These are phyloP conservation scores for Wickerhamomyces chambardii DNA, from an alignment of 805 yeast species.

Conservation along the genomic window DNA sequence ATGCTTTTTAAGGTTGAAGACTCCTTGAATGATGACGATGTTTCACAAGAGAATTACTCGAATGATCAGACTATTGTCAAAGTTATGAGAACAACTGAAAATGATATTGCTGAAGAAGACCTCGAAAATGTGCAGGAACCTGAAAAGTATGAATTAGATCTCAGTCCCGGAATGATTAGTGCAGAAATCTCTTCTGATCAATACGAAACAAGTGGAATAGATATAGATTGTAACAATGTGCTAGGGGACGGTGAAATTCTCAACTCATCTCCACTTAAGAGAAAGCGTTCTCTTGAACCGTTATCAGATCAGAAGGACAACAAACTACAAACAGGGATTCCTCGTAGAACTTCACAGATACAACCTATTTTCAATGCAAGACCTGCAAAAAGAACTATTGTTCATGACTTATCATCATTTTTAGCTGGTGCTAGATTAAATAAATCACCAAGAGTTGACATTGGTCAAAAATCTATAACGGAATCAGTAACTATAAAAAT, in stretches of 20 bases:
- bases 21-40: constrained; percentile 1
- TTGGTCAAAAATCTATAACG: constrained; percentile 1
- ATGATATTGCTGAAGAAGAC: not conserved
- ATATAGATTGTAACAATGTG: too few relatives aligned
- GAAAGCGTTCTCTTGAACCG: too few relatives aligned
- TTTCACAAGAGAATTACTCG: not conserved
- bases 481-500: constrained; percentile 12
- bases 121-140: constrained; percentile 4
- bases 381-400: not conserved
- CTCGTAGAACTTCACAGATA: too few relatives aligned
- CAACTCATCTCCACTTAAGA: too few relatives aligned
- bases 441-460: not conserved
- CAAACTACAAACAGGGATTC: too few relatives aligned
- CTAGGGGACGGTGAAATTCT: too few relatives aligned
- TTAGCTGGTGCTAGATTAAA: too few relatives aligned
- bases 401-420: not conserved
- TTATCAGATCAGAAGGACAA: too few relatives aligned
- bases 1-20: constrained; percentile 1
- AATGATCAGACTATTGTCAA: not conserved
- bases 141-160: constrained; percentile 1
- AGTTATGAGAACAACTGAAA: too few relatives aligned
- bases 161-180: too few relatives aligned
- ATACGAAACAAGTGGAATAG: too few relatives aligned
- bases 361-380: not conserved
- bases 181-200: too few relatives aligned